Conservation (phyloP, 768 basidiomycete species). For the Saitozyma sp. region DNA sequence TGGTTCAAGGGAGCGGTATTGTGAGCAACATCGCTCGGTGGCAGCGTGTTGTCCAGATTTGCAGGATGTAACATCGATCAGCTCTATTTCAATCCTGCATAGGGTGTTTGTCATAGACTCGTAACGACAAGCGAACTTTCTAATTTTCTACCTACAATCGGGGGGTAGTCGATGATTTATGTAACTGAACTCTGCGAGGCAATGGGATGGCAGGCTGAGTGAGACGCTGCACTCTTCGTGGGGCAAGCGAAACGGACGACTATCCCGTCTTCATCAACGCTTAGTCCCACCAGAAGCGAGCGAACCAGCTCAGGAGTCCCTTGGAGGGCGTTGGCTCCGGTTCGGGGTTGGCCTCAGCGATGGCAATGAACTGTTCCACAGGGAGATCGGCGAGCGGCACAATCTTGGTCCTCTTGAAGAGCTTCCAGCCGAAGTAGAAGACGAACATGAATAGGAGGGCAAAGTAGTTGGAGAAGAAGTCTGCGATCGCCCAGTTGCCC, state of each 20-base stretch:
- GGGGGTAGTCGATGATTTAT: too few species aligned
- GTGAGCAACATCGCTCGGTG: too few species aligned
- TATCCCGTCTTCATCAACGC: neutral
- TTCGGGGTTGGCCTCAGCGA: conserved; percentile 27
- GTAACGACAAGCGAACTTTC: too few species aligned
- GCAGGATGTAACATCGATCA: too few species aligned
- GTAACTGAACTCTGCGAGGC: too few species aligned
- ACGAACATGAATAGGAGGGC: conserved; percentile 16
- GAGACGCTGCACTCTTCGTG: too few species aligned
- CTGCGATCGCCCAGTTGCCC: conserved; percentile 23
- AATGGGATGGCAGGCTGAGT: too few species aligned
- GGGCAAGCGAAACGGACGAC: too few species aligned
- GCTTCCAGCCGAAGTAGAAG: conserved; percentile 46
- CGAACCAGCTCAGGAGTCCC: conserved; percentile 17
- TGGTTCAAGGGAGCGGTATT: too few species aligned
- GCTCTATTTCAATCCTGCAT: too few species aligned
- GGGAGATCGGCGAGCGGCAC: conserved; percentile 31
- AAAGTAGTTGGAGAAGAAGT: conserved; percentile 26
- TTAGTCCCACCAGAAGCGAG: conserved; percentile 31
- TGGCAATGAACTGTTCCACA: conserved; percentile 17
- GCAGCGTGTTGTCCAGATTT: too few species aligned
- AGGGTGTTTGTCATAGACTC: too few species aligned
- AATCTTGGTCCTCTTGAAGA: conserved; percentile 38
- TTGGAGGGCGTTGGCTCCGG: conserved; percentile 8
- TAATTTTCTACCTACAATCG: neutral